phyloP scores from a whole-genome alignment of 257 asterid species.

The Gentiana dahurica region DNA sequence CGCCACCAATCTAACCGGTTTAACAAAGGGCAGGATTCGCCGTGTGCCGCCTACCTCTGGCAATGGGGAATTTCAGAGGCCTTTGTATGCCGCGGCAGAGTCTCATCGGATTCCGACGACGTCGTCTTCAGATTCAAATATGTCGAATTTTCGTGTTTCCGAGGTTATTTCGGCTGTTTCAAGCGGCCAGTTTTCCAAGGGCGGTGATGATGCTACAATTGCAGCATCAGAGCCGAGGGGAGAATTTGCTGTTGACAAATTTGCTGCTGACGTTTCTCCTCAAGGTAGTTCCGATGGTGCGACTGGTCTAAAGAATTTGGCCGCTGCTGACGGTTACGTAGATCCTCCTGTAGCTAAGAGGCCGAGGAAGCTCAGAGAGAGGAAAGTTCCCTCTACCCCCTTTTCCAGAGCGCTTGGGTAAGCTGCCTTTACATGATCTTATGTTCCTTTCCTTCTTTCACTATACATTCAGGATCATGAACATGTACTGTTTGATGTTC shows the following conservation, averaged over 20 bases:
- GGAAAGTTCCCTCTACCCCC: slow-evolving; percentile 87
- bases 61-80: neutral
- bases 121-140: neutral
- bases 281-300: slow-evolving; percentile 1
- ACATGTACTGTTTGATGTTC: neutral
- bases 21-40: slow-evolving; percentile 61
- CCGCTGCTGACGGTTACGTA: neutral
- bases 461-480: neutral
- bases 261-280: slow-evolving; percentile 8
- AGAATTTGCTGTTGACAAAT: neutral
- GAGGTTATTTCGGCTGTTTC: too few relatives aligned
- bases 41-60: slow-evolving; percentile 14
- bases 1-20: slow-evolving; percentile 60
- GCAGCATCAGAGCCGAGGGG: neutral
- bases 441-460: neutral
- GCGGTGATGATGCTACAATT: neutral
- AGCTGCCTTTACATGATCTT: slow-evolving; percentile 1
- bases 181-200: neutral
- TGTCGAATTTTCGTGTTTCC: too few relatives aligned
- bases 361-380: slow-evolving; percentile 72
- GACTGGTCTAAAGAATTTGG: neutral
- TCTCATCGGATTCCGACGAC: neutral
- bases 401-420: slow-evolving; percentile 93
- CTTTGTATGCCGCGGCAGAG: neutral
- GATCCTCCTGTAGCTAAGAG: slow-evolving; percentile 9